Evolutionary conservation across 805 yeast genomes (phyloP).

Genomic region (Metschnikowia dekortorum): DNA sequence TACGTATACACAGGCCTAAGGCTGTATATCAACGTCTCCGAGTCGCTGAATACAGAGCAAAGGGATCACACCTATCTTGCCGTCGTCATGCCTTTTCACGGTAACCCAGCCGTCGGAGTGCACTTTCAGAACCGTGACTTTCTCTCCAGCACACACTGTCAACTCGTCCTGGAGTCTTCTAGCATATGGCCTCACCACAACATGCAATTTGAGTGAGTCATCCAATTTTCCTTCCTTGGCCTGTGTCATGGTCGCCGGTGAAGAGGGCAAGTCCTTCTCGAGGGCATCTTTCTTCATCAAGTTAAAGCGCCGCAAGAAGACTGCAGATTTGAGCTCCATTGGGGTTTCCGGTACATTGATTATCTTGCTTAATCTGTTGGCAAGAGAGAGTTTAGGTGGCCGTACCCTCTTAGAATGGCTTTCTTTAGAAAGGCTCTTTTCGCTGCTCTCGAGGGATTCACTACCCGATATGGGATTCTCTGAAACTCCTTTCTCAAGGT

Average conservation of each 20-base stretch:
- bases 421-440: not conserved
- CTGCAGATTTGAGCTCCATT: constrained; percentile 24
- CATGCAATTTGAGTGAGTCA: constrained; percentile 1
- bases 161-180: constrained; percentile 33
- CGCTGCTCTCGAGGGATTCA: not conserved
- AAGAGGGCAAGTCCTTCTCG: constrained; percentile 17
- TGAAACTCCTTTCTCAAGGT: not conserved
- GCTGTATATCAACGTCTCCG: not conserved
- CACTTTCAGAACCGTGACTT: constrained; percentile 20
- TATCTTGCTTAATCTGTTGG: constrained; percentile 22
- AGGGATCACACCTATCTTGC: constrained; percentile 32
- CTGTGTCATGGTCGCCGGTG: constrained; percentile 13
- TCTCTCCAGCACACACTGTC: constrained; percentile 27
- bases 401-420: not conserved
- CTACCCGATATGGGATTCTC: not conserved
- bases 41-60: constrained; percentile 4
- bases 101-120: constrained; percentile 40
- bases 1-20: not conserved
- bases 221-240: not conserved
- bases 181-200: constrained; percentile 25
- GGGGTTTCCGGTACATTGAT: constrained; percentile 22
- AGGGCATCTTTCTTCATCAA: constrained; percentile 16
- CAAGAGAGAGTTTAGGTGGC: not conserved
- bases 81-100: constrained; percentile 18
- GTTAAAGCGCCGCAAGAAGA: constrained; percentile 31